Evolutionary conservation across 148 eudicot species (phyloP), one percentile per base, ranked within the genome.

Genomic region (Chenopodium quinoa): DNA sequence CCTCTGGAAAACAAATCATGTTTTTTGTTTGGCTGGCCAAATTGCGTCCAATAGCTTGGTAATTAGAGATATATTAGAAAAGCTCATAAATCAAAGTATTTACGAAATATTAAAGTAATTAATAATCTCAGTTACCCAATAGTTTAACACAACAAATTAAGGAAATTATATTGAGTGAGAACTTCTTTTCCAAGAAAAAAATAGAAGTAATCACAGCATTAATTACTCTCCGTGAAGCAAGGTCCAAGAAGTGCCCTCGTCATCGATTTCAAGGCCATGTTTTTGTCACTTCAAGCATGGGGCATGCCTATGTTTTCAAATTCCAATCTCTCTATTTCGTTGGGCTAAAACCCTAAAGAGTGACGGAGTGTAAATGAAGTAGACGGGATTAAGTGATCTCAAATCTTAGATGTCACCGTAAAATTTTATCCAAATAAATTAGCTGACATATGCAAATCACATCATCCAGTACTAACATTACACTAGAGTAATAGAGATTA

Each of bases 211-310:
- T 71, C 44, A 71, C 25, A 71, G 68, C 82, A 79, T 78, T 83
- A 66, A 79, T 78, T 79, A 78, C 11, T 1, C 22, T 54, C 86
- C 86, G 83, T 20, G 29, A 79, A 80, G 79, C 80, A 79, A 75
- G 79, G 86, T 71, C 86, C 86, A 83, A 83, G 82, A 80, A 70
- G 44, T 19, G 62, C 20, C 75, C 50, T n/a, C 23, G 16, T 75
- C 82, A 20, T 69, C 71, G 64, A 29, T 75, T 67, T 27, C 79
- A 66, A 83, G 67, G 79, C 66, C 82, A 74, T 78, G 75, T 66
- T 83, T 83, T 67, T 71, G 76, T 31, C 77, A 77, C 80, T 81
- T 62, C 16, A 27, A 34, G 17, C 27, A 50, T 56, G 65, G 54
- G 7, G 60, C 60, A 23, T 11, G 66, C 76, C 75, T 75, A 34